Percentiles rank a stretch among this genome's conserved stretches.
These are phyloP conservation scores for Suillus spraguei DNA, from an alignment of 768 basidiomycete genomes.

Conservation along the genomic window DNA sequence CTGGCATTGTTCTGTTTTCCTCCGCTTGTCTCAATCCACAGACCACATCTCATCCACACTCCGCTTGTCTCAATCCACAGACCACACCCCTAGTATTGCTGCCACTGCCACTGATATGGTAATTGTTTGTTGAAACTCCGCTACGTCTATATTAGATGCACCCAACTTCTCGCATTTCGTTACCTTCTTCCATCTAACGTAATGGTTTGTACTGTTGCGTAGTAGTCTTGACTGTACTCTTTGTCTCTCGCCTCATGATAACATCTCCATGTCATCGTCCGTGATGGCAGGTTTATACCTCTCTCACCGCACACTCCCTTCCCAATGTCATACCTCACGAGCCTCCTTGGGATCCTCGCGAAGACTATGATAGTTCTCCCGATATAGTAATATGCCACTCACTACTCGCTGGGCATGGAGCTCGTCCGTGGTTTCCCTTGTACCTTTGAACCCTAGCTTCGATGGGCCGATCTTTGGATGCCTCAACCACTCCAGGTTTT, in stretches of 20 bases:
- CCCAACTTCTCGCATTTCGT: no score
- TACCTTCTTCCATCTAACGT: background rate
- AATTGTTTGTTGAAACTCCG: background rate
- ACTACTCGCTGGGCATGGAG: background rate
- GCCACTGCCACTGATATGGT: background rate
- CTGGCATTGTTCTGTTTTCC: no score
- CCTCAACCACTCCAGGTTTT: background rate
- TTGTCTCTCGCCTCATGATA: background rate
- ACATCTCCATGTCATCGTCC: background rate
- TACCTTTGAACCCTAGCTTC: background rate
- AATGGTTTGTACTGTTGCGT: background rate
- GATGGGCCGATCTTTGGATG: slow-evolving; percentile 4
- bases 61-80: no score
- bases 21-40: no score
- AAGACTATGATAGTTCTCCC: background rate
- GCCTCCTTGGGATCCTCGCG: background rate
- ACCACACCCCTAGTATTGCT: no score
- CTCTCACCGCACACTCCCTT: background rate
- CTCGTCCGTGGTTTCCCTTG: background rate
- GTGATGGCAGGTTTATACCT: background rate
- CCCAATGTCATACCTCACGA: background rate
- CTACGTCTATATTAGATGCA: background rate
- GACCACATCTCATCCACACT: no score
- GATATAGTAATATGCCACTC: background rate
- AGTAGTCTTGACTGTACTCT: background rate